Conservation (phyloP, 208 protist species). For the Eutreptiella sp. region DNA sequence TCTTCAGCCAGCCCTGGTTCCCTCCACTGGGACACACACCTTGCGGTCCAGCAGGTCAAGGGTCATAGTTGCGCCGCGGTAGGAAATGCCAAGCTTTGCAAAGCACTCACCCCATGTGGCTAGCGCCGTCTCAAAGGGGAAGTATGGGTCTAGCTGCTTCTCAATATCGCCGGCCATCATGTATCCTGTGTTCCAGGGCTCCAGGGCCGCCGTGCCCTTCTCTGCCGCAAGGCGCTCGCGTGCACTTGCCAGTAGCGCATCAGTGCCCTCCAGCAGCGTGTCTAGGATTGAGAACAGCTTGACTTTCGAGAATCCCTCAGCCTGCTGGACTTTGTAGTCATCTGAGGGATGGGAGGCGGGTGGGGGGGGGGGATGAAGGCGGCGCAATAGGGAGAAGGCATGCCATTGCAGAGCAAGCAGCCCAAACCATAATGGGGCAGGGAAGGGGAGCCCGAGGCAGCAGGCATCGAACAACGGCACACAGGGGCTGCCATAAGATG, state of each 20-base stretch:
- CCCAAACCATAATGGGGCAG: too few species aligned
- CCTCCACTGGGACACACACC: too few species aligned
- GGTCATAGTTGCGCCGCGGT: conserved; percentile 29
- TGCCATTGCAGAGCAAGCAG: too few species aligned
- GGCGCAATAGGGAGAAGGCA: too few species aligned
- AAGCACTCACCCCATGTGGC: conserved; percentile 37
- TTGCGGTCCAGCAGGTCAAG: conserved; percentile 43
- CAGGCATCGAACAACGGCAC: too few species aligned
- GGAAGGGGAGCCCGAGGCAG: too few species aligned
- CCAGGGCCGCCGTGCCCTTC: conserved; percentile 32
- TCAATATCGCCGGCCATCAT: conserved; percentile 30
- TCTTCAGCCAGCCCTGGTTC: too few species aligned
- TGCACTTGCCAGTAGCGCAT: conserved; percentile 16
- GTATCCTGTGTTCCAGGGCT: conserved; percentile 37
- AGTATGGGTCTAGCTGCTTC: conserved; percentile 42
- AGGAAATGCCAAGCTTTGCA: conserved; percentile 34
- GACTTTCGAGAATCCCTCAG: conserved; percentile 39
- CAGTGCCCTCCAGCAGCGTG: conserved; percentile 30
- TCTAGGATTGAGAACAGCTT: conserved; percentile 40
- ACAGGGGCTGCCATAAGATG: too few species aligned
- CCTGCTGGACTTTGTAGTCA: conserved; percentile 21
- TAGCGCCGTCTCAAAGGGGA: conserved; percentile 41
- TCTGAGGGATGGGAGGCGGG: too few species aligned
- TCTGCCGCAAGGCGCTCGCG: conserved; percentile 2
- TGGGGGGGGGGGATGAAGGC: too few species aligned